Conservation (phyloP, 2,329 filamentous ascomycete species). For the Alternaria sp. region DNA sequence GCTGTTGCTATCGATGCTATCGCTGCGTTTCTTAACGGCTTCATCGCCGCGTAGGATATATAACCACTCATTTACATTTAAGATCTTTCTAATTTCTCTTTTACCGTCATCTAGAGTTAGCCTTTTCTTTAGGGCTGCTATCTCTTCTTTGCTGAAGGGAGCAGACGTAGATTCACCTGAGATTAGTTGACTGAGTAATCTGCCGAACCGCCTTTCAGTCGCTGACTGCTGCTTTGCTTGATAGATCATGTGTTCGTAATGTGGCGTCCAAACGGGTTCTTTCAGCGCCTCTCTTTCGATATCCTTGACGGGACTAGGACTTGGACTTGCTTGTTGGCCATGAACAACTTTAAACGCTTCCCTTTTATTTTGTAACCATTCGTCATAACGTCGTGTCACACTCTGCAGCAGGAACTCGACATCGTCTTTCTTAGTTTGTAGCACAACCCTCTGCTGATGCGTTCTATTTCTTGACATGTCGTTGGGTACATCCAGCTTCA, state of each 20-base stretch:
- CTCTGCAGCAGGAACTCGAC: conserved; percentile 16
- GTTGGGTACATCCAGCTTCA: conserved; percentile 17
- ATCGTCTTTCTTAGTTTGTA: conserved; percentile 17
- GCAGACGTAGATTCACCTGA: neutral
- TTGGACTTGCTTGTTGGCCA: neutral
- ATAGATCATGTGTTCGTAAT: conserved; percentile 5
- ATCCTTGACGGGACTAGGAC: neutral
- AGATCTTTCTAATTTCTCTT: neutral
- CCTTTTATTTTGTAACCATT: neutral
- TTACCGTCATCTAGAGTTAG: neutral
- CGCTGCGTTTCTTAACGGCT: neutral
- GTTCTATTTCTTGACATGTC: neutral
- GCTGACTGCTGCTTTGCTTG: neutral
- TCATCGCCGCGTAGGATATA: conserved; percentile 9
- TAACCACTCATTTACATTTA: conserved; percentile 6
- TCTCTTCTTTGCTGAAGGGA: neutral
- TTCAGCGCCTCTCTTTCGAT: neutral
- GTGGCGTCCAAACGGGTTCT: conserved; percentile 8
- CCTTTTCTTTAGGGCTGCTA: neutral
- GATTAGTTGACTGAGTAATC: neutral
- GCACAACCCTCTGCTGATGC: conserved; percentile 2
- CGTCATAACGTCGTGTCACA: conserved; percentile 1
- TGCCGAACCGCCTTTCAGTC: neutral
- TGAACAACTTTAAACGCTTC: neutral
- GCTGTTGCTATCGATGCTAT: neutral